Conservation (phyloP, 352 stramenopile species). For the Aphanomyces astaci region DNA sequence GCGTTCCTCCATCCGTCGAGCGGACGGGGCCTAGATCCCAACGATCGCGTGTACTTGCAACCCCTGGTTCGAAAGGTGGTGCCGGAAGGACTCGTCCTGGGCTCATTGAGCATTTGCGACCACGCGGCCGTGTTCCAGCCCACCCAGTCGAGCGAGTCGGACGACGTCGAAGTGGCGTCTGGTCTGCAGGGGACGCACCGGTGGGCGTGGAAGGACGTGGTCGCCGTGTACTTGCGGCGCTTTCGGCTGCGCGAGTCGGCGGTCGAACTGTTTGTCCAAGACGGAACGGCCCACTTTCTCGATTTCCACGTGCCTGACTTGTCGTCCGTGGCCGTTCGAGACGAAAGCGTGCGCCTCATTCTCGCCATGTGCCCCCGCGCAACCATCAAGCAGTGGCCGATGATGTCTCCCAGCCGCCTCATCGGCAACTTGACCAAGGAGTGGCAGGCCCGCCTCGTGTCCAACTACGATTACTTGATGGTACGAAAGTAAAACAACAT, state of each 20-base stretch:
- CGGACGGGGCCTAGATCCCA: conserved; percentile 41
- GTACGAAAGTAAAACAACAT: too few species aligned
- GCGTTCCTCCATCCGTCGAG: conserved; percentile 49
- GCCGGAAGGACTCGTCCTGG: conserved; percentile 60
- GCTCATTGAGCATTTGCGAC: conserved; percentile 50
- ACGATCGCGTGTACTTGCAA: conserved; percentile 59
- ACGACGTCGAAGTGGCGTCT: conserved; percentile 39
- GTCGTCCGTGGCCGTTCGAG: conserved; percentile 36
- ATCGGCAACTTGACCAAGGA: conserved; percentile 47
- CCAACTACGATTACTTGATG: conserved; percentile 97
- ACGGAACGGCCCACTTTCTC: conserved; percentile 72
- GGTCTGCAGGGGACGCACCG: conserved; percentile 65
- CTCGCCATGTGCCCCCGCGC: conserved; percentile 66
- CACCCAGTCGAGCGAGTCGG: background rate
- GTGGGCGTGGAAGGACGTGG: conserved; percentile 74
- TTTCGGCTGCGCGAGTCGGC: conserved; percentile 77
- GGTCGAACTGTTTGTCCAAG: conserved; percentile 72
- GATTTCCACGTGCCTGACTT: conserved; percentile 50
- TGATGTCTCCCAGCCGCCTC: conserved; percentile 41
- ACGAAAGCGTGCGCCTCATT: conserved; percentile 59
- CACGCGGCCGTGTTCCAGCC: conserved; percentile 68
- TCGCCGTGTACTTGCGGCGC: conserved; percentile 66
- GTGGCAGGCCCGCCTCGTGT: conserved; percentile 72
- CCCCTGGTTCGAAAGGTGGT: conserved; percentile 63
- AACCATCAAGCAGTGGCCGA: conserved; percentile 73